A percentile compares a stretch with the other conserved stretches of the same genome.
Evolutionary conservation across 106 monocot species (phyloP).

Genomic region (Phalaenopsis equestris): DNA sequence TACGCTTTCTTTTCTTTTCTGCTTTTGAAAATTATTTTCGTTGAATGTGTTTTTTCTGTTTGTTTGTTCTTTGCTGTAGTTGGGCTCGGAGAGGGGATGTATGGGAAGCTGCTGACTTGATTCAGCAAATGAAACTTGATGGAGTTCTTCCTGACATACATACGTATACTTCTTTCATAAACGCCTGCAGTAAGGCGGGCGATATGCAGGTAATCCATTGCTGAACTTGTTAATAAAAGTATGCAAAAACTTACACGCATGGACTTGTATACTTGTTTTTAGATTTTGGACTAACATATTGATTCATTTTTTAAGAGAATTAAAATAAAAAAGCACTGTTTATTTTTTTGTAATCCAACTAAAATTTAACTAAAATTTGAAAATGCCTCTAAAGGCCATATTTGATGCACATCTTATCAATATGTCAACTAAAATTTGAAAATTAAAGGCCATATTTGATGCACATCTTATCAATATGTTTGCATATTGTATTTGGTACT

Average conservation of each 20-base stretch:
- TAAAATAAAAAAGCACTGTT: no score
- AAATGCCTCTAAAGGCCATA: no score
- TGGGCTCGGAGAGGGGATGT: conserved; percentile 99
- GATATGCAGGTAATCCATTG: conserved; percentile 68
- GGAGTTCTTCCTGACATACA: conserved; percentile 85
- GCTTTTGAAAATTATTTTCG: conserved; percentile 2
- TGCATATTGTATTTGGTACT: no score
- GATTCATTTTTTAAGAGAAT: no score
- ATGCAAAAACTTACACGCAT: background rate
- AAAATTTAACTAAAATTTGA: no score
- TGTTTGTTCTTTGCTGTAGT: conserved; percentile 27
- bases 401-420: no score
- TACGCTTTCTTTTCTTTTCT: background rate
- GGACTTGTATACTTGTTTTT: background rate
- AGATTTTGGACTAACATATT: no score
- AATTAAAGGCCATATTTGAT: no score
- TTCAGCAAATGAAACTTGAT: conserved; percentile 93
- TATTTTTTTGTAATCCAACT: no score
- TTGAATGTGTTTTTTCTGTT: conserved; percentile 5
- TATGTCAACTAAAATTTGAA: no score
- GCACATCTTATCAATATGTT: no score
- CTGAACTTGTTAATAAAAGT: background rate
- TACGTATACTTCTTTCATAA: conserved; percentile 91
- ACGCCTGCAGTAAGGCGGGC: conserved; percentile 91
- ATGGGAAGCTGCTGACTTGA: conserved; percentile 93